Evolutionary conservation across 768 basidiomycete genomes (phyloP), one percentile per base, ranked within the genome.

Genomic region (Russula emetica): DNA sequence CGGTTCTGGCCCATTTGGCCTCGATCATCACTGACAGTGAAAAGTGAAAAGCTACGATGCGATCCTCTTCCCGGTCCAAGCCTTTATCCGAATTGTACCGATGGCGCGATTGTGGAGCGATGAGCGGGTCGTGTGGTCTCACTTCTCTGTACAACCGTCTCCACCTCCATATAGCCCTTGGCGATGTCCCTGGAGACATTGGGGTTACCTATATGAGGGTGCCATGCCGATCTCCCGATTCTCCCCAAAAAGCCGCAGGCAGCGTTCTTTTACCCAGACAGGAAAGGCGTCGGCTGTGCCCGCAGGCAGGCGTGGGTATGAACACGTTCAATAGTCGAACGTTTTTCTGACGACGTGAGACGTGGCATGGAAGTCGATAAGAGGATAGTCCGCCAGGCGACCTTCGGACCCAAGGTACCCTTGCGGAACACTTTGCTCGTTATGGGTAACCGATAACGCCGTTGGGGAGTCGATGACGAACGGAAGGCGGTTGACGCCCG

Each of bases 291-390:
- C 60, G 60, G 60, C 32, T n/a, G 53, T 11, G 60, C 5, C 53
- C 61, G 61, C 54, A 5, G 24, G 42, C 30, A 14, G 18, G 40
- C 30, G 40, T 28, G 30, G 30, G 42, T 14, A 42, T 8, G 4
- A n/a, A 30, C 52, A 53, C 28, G 18, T n/a, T 20, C n/a, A 30
- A 51, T 5, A 3, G 50, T n/a, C 22, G 58, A 11, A 9, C 32
- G 10, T 42, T 40, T 40, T 40, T 60, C 50, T 28, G 53, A 38
- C 53, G 28, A 28, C 49, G 26, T 26, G 60, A 16, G 28, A 28
- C 49, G 26, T 26, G 60, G n/a, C 53, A 61, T 24, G 60, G 60
- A 54, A 61, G 55, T 47, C 44, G 60, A 61, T 54, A 61, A 54
- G 52, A 44, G 36, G 45, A n/a, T 9, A 47, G n/a, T 49, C 22